These are phyloP conservation scores for Eimeria zaria DNA, from an alignment of 169 alveolate genomes.

Conservation along the genomic window DNA sequence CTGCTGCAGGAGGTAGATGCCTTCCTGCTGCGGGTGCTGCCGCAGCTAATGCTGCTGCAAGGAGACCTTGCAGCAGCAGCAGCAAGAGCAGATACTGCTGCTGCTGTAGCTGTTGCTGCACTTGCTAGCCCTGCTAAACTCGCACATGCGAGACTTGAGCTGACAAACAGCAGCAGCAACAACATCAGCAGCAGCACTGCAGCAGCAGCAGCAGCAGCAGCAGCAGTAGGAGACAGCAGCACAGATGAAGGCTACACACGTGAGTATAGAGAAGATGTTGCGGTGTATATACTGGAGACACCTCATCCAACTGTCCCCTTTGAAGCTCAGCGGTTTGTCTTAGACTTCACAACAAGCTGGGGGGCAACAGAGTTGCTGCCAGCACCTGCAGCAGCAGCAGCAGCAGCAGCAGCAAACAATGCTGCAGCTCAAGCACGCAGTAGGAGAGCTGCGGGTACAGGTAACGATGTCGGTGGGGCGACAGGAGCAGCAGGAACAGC, in stretches of 20 bases:
- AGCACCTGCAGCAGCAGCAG: background rate
- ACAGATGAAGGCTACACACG: background rate
- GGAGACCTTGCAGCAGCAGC: constrained; percentile 47
- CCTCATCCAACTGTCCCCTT: constrained; percentile 68
- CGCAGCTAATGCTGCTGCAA: constrained; percentile 41
- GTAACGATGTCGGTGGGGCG: background rate
- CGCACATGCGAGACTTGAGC: background rate
- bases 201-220: too few species aligned
- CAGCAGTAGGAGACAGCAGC: background rate
- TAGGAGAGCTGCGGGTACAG: background rate
- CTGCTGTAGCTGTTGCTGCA: background rate
- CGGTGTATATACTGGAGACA: constrained; percentile 55
- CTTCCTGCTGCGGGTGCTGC: constrained; percentile 53
- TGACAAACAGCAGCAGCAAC: background rate
- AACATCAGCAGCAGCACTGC: background rate
- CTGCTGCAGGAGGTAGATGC: constrained; percentile 64
- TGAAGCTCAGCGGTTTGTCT: constrained; percentile 37
- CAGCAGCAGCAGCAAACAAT: constrained; percentile 18
- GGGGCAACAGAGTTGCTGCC: constrained; percentile 12
- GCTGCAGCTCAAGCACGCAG: constrained; percentile 33
- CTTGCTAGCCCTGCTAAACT: background rate
- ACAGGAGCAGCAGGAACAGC: constrained; percentile 7
- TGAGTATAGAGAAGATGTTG: constrained; percentile 15
- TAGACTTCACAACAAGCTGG: constrained; percentile 14
- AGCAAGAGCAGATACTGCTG: constrained; percentile 5